Evolutionary conservation across 139 green algal genomes (phyloP), one percentile per base, ranked within the genome.

Genomic region (Volvox africanus): DNA sequence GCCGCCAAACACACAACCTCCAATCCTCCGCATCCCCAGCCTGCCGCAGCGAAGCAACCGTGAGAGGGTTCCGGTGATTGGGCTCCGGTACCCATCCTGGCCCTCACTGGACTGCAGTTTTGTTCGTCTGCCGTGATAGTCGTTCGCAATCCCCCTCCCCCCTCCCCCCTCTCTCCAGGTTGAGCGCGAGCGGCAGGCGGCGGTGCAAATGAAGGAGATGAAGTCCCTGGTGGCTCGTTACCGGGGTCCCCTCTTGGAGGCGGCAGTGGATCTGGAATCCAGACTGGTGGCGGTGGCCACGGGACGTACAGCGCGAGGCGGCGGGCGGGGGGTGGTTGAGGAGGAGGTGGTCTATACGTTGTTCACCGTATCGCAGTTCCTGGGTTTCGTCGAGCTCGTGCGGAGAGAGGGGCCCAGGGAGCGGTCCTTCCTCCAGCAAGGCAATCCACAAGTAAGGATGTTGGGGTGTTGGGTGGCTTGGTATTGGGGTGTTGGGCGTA

Each of bases 321-420:
- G 69, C 65, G 84, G 84, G 6, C 68, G 68, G 0, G 84, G 82
- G 33, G 82, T 88, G 68, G 84, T 81, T 36, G 84, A 89, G 84
- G 84, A 89, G 68, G 68, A 89, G 84, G 73, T 78, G 30, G 32
- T 90, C 30, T 90, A 85, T 73, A 90, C 75, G 65, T 22, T 90
- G 28, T 90, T 84, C 30, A 85, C 86, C 3, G 36, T 84, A 0
- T 73, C 86, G 50, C 95, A 97, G 92, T 96, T 97, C 75, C 93
- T 97, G 26, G 96, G 96, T 0, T 97, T 95, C 77, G 65, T 97
- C 73, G 96, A 97, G 90, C 93, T 97, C 30, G 92, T 97, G 88
- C 88, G 96, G 33, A 85, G 95, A 1, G 96, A 97, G 90, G 95
- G 95, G 0, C 96, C 96, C 0, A 82, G 96, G 3, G 96, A 97